Base-by-base conservation (phyloP, 2,329 filamentous ascomycete species). In the Stagonosporopsis vannaccii region DNA sequence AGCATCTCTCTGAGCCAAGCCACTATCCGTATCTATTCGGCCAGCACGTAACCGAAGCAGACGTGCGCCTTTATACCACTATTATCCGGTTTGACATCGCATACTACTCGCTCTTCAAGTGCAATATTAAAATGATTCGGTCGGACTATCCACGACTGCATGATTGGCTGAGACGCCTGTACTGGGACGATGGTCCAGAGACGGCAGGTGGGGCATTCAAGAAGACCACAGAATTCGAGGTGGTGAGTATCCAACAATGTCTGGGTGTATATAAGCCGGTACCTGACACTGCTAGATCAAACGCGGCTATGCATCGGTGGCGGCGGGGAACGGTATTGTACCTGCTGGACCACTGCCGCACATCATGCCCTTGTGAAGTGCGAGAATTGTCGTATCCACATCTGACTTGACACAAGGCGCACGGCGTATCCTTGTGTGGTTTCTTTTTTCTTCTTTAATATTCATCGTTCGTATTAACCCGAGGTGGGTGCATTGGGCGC, bases 71-170 rank as follows among this genome's bases (percentile, higher is more conserved):
- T 5, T 83, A 71, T 68, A 79, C 80, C 19, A 87, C 87, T 47
- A 85, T 90, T 23, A 76, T 87, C 19, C 85, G 75, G 17, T 89
- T 88, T 71, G 80, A 83, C 58, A 65, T 75, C 2, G 80, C 79
- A 9, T 83, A 83, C 60, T 80, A 82, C 8, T 74, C 80, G 60
- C 75, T 87, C 65, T 88, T 88, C 78, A 88, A 87, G 75, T 94
- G 90, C 79, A 96, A 96, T 78, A 78, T 96, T 60, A 85, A 88
- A 32, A 91, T 96, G 78, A 92, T 96, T 69, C 85, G 92, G 40
- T 87, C 85, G 9, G 92, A 92, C 8, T 97, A 95, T 74, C 92
- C 93, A 25, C 81, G 82, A 39, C 79, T 96, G 56, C 91, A 97
- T 79, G 80, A 78, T 51, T 97, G 92, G 92, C 77, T 96, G 78